Conservation (phyloP, 352 stramenopile species). For the Phytophthora idaei region DNA sequence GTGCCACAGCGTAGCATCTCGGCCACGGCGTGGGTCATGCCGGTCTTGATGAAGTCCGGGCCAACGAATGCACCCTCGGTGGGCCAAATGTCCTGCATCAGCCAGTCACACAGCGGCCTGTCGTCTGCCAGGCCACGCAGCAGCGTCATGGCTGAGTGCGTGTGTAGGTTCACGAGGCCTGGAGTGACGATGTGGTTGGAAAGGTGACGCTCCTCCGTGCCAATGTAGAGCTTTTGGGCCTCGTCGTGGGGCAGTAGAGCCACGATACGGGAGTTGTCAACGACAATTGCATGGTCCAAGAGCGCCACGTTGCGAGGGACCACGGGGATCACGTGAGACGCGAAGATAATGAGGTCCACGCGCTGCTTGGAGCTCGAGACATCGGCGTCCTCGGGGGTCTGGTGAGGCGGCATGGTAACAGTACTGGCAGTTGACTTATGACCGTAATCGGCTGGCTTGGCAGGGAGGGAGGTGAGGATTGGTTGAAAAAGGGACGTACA, state of each 20-base stretch:
- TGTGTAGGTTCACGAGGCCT: slow-evolving; percentile 89
- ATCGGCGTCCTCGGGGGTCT: slow-evolving; percentile 14
- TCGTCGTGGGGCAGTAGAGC: slow-evolving; percentile 71
- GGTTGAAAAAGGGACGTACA: slow-evolving; percentile 4
- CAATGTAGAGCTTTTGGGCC: slow-evolving; percentile 53
- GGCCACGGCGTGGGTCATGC: slow-evolving; percentile 76
- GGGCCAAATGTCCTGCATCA: slow-evolving; percentile 87
- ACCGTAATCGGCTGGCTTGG: not conserved
- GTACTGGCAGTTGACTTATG: not conserved
- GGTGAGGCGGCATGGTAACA: slow-evolving; percentile 30
- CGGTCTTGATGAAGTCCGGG: slow-evolving; percentile 74
- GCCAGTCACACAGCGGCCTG: slow-evolving; percentile 85
- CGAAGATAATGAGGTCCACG: slow-evolving; percentile 81
- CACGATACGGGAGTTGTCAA: slow-evolving; percentile 74
- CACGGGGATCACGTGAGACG: slow-evolving; percentile 81
- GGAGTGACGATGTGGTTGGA: slow-evolving; percentile 79
- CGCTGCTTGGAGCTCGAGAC: slow-evolving; percentile 25
- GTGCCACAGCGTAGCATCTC: slow-evolving; percentile 90
- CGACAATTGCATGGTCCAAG: slow-evolving; percentile 75
- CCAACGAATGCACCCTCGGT: slow-evolving; percentile 79
- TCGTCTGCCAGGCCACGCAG: slow-evolving; percentile 89
- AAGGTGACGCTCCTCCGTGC: slow-evolving; percentile 51
- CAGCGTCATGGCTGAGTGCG: slow-evolving; percentile 86
- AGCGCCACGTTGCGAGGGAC: slow-evolving; percentile 75
- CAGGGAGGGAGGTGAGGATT: not conserved